Percentiles rank a stretch among this genome's conserved stretches.
Conservation (phyloP, 805 yeast species). For the Dipodascus albidus region DNA sequence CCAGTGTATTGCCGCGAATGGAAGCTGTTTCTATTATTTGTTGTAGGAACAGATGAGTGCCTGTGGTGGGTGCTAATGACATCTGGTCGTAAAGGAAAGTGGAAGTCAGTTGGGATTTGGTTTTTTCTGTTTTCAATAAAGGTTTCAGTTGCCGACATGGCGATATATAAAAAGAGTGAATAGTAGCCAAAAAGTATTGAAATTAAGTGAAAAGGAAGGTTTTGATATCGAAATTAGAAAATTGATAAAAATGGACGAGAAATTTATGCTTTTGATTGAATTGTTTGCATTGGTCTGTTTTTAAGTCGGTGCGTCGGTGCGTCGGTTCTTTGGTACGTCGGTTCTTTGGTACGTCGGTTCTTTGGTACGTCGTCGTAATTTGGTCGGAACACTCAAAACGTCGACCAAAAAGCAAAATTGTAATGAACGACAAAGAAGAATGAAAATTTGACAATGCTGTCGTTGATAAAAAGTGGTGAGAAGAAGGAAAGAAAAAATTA, state of each 20-base stretch:
- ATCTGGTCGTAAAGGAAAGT: constrained; percentile 1
- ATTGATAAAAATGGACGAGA: not conserved
- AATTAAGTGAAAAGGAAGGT: not conserved
- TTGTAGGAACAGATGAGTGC: not conserved
- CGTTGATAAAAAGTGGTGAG: not conserved
- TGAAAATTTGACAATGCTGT: not conserved
- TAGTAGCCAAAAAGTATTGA: not conserved
- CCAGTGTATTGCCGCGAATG: constrained; percentile 3
- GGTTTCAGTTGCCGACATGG: not conserved
- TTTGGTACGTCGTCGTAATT: too few species aligned
- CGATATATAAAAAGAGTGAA: not conserved
- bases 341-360: too few species aligned
- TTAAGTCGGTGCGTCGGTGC: not conserved
- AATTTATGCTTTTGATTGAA: constrained; percentile 11
- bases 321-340: too few species aligned
- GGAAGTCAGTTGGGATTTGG: constrained; percentile 1
- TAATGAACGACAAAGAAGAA: not conserved
- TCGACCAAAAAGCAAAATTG: not conserved
- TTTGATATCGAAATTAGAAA: not conserved
- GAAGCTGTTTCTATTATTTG: not conserved
- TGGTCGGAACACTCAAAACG: too few species aligned
- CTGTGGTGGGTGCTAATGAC: not conserved
- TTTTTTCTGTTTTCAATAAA: not conserved
- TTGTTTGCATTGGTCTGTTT: too few species aligned
- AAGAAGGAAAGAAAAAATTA: not conserved